Evolutionary conservation across 768 basidiomycete species (phyloP).

Genomic region (Austroboletus festivus): DNA sequence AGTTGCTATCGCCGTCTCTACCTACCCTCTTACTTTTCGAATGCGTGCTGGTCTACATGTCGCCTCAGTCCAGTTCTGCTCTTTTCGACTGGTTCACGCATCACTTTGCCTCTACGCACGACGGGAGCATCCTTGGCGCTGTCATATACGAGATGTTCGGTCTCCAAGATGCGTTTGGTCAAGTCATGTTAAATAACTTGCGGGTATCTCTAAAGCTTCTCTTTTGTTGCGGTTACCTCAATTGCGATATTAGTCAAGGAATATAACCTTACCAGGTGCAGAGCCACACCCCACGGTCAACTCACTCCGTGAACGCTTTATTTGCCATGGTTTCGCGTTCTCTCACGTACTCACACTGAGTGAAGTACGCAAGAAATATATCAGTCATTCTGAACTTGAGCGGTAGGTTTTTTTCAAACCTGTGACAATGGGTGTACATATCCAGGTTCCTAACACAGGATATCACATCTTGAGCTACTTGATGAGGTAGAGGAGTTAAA

Average conservation of each 20-base stretch:
- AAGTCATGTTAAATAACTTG: slow-evolving; percentile 87
- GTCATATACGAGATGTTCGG: slow-evolving; percentile 94
- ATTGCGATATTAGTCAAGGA: slow-evolving; percentile 49
- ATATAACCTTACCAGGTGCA: slow-evolving; percentile 72
- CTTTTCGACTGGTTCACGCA: slow-evolving; percentile 74
- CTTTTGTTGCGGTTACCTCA: not conserved
- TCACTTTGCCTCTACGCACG: slow-evolving; percentile 35
- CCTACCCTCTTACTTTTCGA: slow-evolving; percentile 90
- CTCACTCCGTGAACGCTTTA: slow-evolving; percentile 58
- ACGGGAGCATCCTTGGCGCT: slow-evolving; percentile 40
- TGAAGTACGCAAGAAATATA: slow-evolving; percentile 57
- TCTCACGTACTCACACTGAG: slow-evolving; percentile 63
- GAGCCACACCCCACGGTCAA: slow-evolving; percentile 55
- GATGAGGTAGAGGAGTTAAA: slow-evolving; percentile 96
- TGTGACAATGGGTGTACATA: not conserved
- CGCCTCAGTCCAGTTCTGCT: slow-evolving; percentile 53
- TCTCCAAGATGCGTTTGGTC: slow-evolving; percentile 84
- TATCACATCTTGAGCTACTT: slow-evolving; percentile 77
- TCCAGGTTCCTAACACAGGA: slow-evolving; percentile 40
- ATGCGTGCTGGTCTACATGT: slow-evolving; percentile 91
- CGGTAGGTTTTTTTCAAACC: slow-evolving; percentile 40
- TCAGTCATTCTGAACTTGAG: slow-evolving; percentile 48
- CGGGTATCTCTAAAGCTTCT: slow-evolving; percentile 43
- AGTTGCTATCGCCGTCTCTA: slow-evolving; percentile 52
- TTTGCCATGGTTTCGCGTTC: slow-evolving; percentile 49